Evolutionary conservation across 345 rosid genomes (phyloP), one percentile per base, ranked within the genome.

Genomic region (Noccaea bulbosa): DNA sequence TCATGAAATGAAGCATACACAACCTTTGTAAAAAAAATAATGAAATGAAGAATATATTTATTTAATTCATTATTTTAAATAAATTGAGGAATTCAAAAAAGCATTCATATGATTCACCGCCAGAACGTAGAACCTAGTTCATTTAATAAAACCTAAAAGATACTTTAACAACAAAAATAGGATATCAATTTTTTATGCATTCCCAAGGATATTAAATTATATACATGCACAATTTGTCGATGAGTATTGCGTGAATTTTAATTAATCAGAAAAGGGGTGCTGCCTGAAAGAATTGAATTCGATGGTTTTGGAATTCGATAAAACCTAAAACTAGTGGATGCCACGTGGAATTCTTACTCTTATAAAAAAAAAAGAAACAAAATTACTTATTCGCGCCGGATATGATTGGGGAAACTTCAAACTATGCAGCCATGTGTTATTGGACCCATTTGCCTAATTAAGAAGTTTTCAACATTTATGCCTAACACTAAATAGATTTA

Each of bases 321-420:
- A 67, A 71, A 56, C 64, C 0, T 53, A 54, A 67, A 71, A 56
- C 64, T 0, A 65, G 49, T 64, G 49, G 17, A 2, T 35, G 71
- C 71, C 71, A 70, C 79, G 79, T 76, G 76, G 55, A 39, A 70
- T 69, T 63, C 75, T 76, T 53, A 63, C 9, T 1, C 11, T 68
- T 50, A 46, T 49, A 11, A 34, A 40, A 6, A 54, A 54, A 59
- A 35, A 11, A 17, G 7, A 11, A 1, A 9, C 38, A 39, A 40
- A 39, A 14, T 37, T 37, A 35, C 16, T 24, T 60, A 75, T 68
- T 75, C 54, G 53, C 74, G 69, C 70, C 70, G 65, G 64, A 54
- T 69, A 75, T 75, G 60, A 75, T 75, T 69, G 51, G 70, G 70
- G 7, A 45, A 62, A 69, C 58, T 69, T 69, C 45, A 75, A 75